Percentiles rank a stretch among this genome's conserved stretches.
Conservation (phyloP, 495 filamentous ascomycete species). For the Neurospora sp. region DNA sequence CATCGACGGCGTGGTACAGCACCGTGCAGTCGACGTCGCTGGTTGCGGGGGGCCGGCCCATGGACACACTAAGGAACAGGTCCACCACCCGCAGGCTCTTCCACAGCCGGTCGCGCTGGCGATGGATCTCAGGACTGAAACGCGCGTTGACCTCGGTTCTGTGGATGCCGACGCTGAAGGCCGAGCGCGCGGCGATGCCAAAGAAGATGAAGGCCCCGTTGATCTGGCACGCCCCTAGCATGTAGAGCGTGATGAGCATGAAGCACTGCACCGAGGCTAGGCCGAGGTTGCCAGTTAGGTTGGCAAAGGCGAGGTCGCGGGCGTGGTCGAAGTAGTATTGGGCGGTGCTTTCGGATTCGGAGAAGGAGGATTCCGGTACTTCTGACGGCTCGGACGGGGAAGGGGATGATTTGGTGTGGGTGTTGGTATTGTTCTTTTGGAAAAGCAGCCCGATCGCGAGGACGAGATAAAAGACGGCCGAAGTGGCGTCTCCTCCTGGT, state of each 20-base stretch:
- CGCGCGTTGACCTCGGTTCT: constrained; percentile 50
- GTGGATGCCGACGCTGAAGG: constrained; percentile 51
- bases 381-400: neutral
- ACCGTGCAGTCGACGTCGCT: constrained; percentile 50
- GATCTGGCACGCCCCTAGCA: constrained; percentile 50
- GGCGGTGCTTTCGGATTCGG: constrained; percentile 34
- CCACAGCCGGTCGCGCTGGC: constrained; percentile 47
- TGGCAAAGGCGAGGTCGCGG: constrained; percentile 43
- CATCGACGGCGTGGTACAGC: constrained; percentile 17
- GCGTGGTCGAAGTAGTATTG: constrained; percentile 48
- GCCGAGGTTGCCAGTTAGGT: constrained; percentile 45
- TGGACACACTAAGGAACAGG: constrained; percentile 48
- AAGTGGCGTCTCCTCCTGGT: constrained; percentile 26
- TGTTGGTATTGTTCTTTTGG: constrained; percentile 23
- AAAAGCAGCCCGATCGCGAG: constrained; percentile 44
- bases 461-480: constrained; percentile 48
- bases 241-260: constrained; percentile 49
- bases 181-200: constrained; percentile 48
- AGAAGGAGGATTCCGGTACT: neutral
- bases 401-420: neutral
- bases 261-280: constrained; percentile 47
- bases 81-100: constrained; percentile 52
- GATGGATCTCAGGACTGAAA: constrained; percentile 40
- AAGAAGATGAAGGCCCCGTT: constrained; percentile 51
- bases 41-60: constrained; percentile 50